Evolutionary conservation across 441 rosid species (phyloP).

Genomic region (Brassica balearica): DNA sequence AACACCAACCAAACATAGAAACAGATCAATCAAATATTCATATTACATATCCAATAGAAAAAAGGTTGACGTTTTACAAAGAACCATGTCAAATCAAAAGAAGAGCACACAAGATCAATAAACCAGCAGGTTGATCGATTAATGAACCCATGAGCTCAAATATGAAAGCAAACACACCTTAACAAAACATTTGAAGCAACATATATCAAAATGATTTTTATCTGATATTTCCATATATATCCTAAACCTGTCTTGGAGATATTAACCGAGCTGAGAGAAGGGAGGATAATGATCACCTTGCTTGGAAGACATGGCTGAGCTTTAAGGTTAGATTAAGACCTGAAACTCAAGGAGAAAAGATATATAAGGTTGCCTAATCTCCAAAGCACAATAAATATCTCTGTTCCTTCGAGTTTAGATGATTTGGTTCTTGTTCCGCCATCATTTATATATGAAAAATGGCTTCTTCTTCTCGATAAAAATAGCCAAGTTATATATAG

Average conservation of each 20-base stretch:
- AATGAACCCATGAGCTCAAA: not conserved
- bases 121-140: not conserved
- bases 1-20: slow-evolving; percentile 13
- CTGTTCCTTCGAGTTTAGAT: slow-evolving; percentile 32
- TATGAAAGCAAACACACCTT: not conserved
- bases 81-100: not conserved
- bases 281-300: slow-evolving; percentile 59
- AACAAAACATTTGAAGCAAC: not conserved
- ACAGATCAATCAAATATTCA: not conserved
- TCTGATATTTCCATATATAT: not conserved
- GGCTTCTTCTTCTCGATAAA: not conserved
- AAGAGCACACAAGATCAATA: slow-evolving; percentile 1
- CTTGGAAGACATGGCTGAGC: slow-evolving; percentile 78
- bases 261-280: not conserved
- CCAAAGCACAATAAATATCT: slow-evolving; percentile 2
- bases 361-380: not conserved
- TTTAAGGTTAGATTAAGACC: slow-evolving; percentile 44
- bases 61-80: not conserved
- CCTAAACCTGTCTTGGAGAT: not conserved
- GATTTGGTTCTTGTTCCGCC: not conserved
- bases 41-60: not conserved
- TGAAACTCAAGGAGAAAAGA: slow-evolving; percentile 26
- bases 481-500: slow-evolving; percentile 10
- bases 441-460: slow-evolving; percentile 1
- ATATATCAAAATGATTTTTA: not conserved